Conservation (phyloP, 2,329 filamentous ascomycete species). For the Hypoxylon sp. region DNA sequence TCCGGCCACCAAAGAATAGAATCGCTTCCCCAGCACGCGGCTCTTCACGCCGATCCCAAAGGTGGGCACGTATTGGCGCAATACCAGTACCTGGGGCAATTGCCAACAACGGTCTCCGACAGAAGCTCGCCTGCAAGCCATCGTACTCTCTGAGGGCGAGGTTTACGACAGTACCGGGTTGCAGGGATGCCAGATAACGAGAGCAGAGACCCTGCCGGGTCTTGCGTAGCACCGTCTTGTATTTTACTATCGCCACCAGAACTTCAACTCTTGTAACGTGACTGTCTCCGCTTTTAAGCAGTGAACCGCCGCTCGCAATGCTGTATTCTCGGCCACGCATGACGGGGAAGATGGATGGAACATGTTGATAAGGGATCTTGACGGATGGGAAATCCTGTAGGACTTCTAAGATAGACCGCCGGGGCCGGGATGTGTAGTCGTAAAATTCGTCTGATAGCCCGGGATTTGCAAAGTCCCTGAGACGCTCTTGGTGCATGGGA, state of each 20-base stretch:
- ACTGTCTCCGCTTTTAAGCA: constrained; percentile 50
- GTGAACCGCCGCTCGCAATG: constrained; percentile 80
- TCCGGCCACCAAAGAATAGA: constrained; percentile 90
- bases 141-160: constrained; percentile 66
- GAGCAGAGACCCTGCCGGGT: constrained; percentile 91
- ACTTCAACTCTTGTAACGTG: constrained; percentile 73
- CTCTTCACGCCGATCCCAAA: constrained; percentile 76
- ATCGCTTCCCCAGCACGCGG: constrained; percentile 54
- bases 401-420: constrained; percentile 91
- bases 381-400: constrained; percentile 91
- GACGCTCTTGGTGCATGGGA: constrained; percentile 80
- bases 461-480: constrained; percentile 86
- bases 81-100: constrained; percentile 90
- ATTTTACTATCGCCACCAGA: constrained; percentile 90
- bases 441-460: constrained; percentile 91
- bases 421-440: constrained; percentile 93
- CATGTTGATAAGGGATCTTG: constrained; percentile 81
- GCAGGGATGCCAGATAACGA: constrained; percentile 81
- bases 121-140: constrained; percentile 26
- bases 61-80: constrained; percentile 84
- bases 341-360: constrained; percentile 81
- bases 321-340: constrained; percentile 95
- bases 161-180: constrained; percentile 69
- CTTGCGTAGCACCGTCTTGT: constrained; percentile 87
- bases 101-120: constrained; percentile 74